Percentiles rank a stretch among this genome's conserved stretches.
phyloP scores from a whole-genome alignment of 441 rosid genomes.

The Flueggea neowawraea region DNA sequence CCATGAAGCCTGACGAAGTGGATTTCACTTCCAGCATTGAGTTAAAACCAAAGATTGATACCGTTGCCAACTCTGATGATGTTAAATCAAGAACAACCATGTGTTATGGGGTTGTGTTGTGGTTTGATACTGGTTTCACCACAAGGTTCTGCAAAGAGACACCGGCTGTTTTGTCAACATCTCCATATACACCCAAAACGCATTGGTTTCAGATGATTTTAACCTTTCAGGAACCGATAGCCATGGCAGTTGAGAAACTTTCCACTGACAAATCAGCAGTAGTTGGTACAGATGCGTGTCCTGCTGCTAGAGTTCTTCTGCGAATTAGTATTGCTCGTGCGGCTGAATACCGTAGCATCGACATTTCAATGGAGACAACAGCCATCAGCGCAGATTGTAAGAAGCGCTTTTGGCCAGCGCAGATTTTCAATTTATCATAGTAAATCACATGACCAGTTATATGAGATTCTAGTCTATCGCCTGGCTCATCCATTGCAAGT shows the following conservation, averaged over 20 bases:
- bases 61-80: constrained; percentile 9
- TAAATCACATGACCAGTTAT: no score
- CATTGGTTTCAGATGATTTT: constrained; percentile 93
- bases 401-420: constrained; percentile 64
- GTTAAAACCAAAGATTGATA: constrained; percentile 30
- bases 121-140: constrained; percentile 94
- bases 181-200: constrained; percentile 76
- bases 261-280: constrained; percentile 25
- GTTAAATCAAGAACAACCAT: constrained; percentile 20
- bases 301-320: constrained; percentile 56
- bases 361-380: constrained; percentile 71
- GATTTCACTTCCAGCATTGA: constrained; percentile 76
- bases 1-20: constrained; percentile 83
- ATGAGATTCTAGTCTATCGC: no score
- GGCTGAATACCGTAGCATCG: constrained; percentile 77
- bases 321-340: constrained; percentile 83
- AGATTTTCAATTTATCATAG: constrained; percentile 47
- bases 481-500: no score
- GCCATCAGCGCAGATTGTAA: constrained; percentile 48
- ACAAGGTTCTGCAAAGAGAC: constrained; percentile 83
- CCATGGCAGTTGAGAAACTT: constrained; percentile 30
- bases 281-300: constrained; percentile 49
- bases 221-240: constrained; percentile 77
- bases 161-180: constrained; percentile 72
- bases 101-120: constrained; percentile 78